A percentile compares a stretch with the other conserved stretches of the same genome.
Conservation (phyloP, 148 eudicot genomes). For the Mesembryanthemum crystallinum region DNA sequence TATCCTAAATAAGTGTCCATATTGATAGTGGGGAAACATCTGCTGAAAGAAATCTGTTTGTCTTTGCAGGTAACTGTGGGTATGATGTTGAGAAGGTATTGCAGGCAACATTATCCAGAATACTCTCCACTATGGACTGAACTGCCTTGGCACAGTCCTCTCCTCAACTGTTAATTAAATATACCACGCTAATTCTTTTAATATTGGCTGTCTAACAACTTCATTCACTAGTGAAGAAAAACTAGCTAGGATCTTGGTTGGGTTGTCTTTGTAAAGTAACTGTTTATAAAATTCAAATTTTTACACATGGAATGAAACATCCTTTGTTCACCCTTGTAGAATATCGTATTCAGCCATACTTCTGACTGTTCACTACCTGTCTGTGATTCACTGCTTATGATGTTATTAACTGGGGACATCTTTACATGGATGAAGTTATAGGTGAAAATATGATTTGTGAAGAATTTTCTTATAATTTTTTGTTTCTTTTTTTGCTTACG, state of each 20-base stretch:
- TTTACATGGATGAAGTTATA: neutral
- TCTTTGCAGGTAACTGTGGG: constrained; percentile 65
- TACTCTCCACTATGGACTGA: constrained; percentile 9
- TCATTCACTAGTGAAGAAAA: neutral
- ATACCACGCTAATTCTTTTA: neutral
- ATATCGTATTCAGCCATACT: neutral
- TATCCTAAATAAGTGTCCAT: neutral
- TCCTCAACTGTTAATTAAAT: neutral
- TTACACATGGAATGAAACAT: neutral
- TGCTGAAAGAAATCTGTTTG: constrained; percentile 24
- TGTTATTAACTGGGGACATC: neutral
- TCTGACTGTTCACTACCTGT: neutral
- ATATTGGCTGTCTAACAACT: neutral
- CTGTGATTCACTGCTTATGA: neutral
- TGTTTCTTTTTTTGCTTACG: no score
- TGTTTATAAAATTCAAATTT: neutral
- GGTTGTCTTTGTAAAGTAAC: neutral
- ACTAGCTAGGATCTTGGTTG: neutral
- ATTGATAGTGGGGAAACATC: neutral
- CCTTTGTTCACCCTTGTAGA: neutral
- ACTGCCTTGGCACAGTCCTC: neutral
- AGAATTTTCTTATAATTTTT: no score
- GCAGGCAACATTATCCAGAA: constrained; percentile 7
- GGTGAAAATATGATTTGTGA: no score
- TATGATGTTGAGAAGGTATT: constrained; percentile 74